Conservation (phyloP, 176 grass and related monocot species). For the Pontederia crassipes region DNA sequence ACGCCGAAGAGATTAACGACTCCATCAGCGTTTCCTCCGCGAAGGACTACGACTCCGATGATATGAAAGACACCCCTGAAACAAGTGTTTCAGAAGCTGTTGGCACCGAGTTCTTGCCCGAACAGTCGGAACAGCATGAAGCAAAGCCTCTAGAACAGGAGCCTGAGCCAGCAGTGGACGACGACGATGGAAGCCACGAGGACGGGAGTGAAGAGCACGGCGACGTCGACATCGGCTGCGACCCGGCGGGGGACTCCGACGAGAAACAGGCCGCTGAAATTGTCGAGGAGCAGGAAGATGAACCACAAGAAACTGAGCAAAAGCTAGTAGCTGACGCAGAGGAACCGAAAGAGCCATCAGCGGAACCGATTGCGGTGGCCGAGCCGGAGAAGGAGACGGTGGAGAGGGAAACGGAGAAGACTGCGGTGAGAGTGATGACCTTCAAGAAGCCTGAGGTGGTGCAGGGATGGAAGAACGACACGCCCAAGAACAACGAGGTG, state of each 20-base stretch:
- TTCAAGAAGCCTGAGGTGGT: neutral
- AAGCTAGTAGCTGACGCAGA: neutral
- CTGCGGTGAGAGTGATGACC: neutral
- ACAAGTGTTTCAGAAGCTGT: neutral
- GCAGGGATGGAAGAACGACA: slow-evolving; percentile 8
- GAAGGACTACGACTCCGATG: neutral
- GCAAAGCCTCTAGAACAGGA: neutral
- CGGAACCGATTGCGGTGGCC: neutral
- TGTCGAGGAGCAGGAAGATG: neutral
- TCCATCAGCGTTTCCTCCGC: neutral
- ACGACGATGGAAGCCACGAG: neutral
- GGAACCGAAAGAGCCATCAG: neutral
- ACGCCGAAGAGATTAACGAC: neutral
- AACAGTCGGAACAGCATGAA: neutral
- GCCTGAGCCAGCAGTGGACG: neutral
- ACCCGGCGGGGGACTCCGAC: neutral
- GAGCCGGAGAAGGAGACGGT: neutral
- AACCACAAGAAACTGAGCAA: neutral
- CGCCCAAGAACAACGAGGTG: slow-evolving; percentile 4
- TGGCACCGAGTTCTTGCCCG: neutral
- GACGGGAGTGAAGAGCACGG: neutral
- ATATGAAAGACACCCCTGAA: neutral
- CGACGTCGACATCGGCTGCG: neutral
- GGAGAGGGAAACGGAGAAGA: neutral
- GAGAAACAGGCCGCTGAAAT: neutral